These are phyloP conservation scores for Pelargonium nanum DNA, from an alignment of 345 rosid species.

Conservation along the genomic window DNA sequence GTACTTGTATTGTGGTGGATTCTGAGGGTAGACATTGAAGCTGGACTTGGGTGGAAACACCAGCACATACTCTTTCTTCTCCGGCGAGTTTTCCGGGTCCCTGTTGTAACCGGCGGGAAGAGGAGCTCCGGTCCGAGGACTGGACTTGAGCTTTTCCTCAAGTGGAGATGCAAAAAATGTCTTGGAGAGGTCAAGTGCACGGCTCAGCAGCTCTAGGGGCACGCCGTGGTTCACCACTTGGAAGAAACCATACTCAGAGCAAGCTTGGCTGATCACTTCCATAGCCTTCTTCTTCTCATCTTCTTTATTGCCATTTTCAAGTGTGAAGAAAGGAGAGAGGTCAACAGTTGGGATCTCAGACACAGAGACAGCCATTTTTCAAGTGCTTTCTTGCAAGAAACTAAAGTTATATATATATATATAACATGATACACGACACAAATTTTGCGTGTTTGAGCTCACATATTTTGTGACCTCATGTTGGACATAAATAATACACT, in stretches of 20 bases:
- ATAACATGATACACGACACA: no score
- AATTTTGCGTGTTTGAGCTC: no score
- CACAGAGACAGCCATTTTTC: no score
- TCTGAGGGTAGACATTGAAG: conserved; percentile 36
- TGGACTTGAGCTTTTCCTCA: conserved; percentile 27
- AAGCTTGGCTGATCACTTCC: conserved; percentile 26
- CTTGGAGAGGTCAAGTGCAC: conserved; percentile 31
- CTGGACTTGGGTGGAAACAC: conserved; percentile 28
- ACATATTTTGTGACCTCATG: no score
- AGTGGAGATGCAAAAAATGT: conserved; percentile 24
- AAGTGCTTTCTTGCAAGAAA: no score
- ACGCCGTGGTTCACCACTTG: conserved; percentile 43
- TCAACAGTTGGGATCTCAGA: conserved; percentile 29
- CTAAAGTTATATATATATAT: no score
- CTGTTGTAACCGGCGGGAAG: conserved; percentile 35
- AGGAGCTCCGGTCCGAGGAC: conserved; percentile 22
- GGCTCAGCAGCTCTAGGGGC: conserved; percentile 18
- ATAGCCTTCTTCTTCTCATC: conserved; percentile 24
- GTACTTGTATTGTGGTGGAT: conserved; percentile 35
- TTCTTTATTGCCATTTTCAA: conserved; percentile 21
- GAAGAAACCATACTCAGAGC: conserved; percentile 40
- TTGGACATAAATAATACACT: no score
- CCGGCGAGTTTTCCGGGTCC: conserved; percentile 27
- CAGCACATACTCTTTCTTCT: conserved; percentile 34
- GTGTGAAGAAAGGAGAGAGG: conserved; percentile 30